phyloP scores from a whole-genome alignment of 257 asterid genomes.

The Dorcoceras hygrometricum region DNA sequence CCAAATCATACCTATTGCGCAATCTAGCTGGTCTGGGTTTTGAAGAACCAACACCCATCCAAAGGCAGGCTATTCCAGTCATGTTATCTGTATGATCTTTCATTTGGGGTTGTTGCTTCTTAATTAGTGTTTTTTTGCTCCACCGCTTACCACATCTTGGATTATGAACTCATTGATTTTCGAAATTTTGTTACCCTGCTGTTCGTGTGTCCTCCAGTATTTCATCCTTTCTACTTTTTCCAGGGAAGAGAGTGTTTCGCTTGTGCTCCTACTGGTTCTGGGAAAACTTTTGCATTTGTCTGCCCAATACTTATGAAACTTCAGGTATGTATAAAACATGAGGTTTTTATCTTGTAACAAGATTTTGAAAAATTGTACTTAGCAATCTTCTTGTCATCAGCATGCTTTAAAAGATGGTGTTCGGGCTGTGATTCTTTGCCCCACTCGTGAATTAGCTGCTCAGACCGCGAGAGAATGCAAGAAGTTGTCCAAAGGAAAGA shows the following conservation, averaged over 20 bases:
- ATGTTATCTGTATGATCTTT: constrained; percentile 79
- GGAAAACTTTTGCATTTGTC: constrained; percentile 83
- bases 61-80: constrained; percentile 94
- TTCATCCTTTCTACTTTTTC: constrained; percentile 3
- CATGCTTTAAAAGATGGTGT: constrained; percentile 70
- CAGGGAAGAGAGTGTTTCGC: constrained; percentile 97
- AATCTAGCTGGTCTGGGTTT: constrained; percentile 70
- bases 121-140: neutral
- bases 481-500: constrained; percentile 75
- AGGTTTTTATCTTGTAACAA: neutral
- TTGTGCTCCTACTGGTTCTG: constrained; percentile 95
- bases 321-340: constrained; percentile 39
- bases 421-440: constrained; percentile 88
- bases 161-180: constrained; percentile 6
- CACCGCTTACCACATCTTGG: constrained; percentile 3
- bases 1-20: constrained; percentile 60
- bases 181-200: constrained; percentile 14
- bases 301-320: constrained; percentile 85
- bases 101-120: constrained; percentile 34
- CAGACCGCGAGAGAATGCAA: constrained; percentile 96
- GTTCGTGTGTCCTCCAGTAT: neutral
- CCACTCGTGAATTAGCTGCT: constrained; percentile 96
- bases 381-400: constrained; percentile 40
- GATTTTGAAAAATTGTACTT: constrained; percentile 25
- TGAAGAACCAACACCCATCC: constrained; percentile 92